Evolutionary conservation across 2,329 filamentous ascomycete genomes (phyloP).

Genomic region (Colletotrichum tofieldiae): DNA sequence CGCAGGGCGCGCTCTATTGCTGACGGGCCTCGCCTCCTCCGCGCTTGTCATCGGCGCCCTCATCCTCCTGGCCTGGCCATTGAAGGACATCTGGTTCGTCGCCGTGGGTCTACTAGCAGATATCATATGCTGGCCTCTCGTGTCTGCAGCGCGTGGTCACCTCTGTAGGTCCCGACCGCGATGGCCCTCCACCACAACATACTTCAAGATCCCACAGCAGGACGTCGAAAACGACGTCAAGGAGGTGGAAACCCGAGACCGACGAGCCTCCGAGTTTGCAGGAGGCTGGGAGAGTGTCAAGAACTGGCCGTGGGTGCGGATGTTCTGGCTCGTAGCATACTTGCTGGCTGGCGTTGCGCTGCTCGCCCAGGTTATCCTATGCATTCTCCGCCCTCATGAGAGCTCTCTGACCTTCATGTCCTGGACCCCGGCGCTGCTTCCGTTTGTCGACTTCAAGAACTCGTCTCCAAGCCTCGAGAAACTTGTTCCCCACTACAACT

Average conservation of each 20-base stretch:
- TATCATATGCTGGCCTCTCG: neutral
- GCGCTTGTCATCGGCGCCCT: constrained; percentile 22
- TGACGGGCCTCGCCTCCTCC: constrained; percentile 51
- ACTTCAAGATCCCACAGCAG: neutral
- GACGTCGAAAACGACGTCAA: neutral
- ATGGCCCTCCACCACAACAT: neutral
- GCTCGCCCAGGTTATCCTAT: neutral
- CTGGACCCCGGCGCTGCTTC: constrained; percentile 53
- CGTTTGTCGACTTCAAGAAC: constrained; percentile 52
- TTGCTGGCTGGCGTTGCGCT: neutral
- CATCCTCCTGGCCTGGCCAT: neutral
- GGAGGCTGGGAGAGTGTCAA: neutral
- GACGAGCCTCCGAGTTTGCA: neutral
- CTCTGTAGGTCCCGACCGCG: neutral
- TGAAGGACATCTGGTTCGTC: neutral
- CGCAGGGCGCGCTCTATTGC: constrained; percentile 50
- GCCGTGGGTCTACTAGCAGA: neutral
- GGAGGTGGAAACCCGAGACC: neutral
- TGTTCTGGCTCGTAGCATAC: constrained; percentile 1
- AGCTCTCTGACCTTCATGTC: constrained; percentile 54
- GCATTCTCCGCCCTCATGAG: constrained; percentile 49
- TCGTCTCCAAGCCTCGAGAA: constrained; percentile 48
- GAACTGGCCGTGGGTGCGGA: neutral
- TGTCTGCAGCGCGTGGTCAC: neutral
- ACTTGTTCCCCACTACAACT: constrained; percentile 44